These are phyloP conservation scores for Melanogaster broomeanus DNA, from an alignment of 768 basidiomycete genomes.

Conservation along the genomic window DNA sequence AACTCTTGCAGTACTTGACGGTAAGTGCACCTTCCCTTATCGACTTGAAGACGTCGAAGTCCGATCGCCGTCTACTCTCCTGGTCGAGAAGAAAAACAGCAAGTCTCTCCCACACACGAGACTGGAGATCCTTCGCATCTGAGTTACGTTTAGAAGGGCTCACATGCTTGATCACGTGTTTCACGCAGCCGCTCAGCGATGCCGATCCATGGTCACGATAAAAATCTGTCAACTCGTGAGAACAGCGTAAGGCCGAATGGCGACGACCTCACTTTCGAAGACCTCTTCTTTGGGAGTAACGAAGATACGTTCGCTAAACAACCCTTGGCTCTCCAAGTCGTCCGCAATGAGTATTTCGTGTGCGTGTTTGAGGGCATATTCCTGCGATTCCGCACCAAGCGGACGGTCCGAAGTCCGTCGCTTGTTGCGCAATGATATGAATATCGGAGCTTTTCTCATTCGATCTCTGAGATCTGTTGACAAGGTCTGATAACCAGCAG, in stretches of 20 bases:
- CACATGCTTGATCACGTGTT: constrained; percentile 76
- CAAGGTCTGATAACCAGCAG: constrained; percentile 59
- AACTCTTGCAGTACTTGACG: constrained; percentile 61
- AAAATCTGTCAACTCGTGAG: constrained; percentile 47
- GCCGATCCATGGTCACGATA: constrained; percentile 72
- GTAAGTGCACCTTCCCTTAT: constrained; percentile 58
- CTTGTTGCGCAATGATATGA: constrained; percentile 62
- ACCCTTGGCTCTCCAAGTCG: constrained; percentile 71
- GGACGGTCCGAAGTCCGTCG: constrained; percentile 34
- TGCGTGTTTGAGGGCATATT: constrained; percentile 67
- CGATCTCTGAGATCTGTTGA: constrained; percentile 39
- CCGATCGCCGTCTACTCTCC: constrained; percentile 50
- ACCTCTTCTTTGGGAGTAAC: constrained; percentile 84
- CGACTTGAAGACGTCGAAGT: constrained; percentile 60
- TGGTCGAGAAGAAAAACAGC: constrained; percentile 89
- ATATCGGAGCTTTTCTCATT: constrained; percentile 67
- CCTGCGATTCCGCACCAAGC: constrained; percentile 16
- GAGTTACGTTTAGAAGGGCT: no score
- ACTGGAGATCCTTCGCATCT: constrained; percentile 48
- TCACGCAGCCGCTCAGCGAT: constrained; percentile 66
- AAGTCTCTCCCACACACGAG: constrained; percentile 70
- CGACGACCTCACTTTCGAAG: constrained; percentile 60
- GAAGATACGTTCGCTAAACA: constrained; percentile 71
- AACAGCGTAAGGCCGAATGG: background rate
- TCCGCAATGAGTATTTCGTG: constrained; percentile 77